phyloP scores from a whole-genome alignment of 2,329 filamentous ascomycete genomes.

The Aspergillus spinulosporus region DNA sequence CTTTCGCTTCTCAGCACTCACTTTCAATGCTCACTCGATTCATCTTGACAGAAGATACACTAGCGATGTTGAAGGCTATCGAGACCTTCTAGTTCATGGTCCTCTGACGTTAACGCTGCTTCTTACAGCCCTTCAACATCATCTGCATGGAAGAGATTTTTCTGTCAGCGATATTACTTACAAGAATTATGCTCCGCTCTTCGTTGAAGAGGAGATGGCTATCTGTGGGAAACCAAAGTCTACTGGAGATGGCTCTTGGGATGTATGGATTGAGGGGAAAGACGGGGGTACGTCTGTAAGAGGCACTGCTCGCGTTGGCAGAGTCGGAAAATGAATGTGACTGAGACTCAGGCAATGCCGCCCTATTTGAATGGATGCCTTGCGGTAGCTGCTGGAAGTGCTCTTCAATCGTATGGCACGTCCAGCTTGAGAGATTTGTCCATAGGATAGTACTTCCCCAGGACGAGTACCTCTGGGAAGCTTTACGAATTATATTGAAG shows the following conservation, averaged over 20 bases:
- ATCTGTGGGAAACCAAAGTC: slow-evolving; percentile 63
- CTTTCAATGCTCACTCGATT: slow-evolving; percentile 88
- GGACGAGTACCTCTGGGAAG: too few relatives aligned
- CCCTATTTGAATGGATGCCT: too few relatives aligned
- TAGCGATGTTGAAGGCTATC: slow-evolving; percentile 70
- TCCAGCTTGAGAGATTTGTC: too few relatives aligned
- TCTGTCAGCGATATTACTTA: slow-evolving; percentile 66
- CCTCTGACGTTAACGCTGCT: slow-evolving; percentile 78
- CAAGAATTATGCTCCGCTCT: slow-evolving; percentile 77
- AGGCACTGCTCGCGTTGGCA: slow-evolving; percentile 47
- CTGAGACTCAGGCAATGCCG: too few relatives aligned
- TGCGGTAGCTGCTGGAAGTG: too few relatives aligned
- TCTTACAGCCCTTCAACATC: slow-evolving; percentile 64
- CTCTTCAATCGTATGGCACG: too few relatives aligned
- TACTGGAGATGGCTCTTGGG: slow-evolving; percentile 51
- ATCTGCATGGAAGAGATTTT: slow-evolving; percentile 44
- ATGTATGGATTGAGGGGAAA: slow-evolving; percentile 65
- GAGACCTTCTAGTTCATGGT: slow-evolving; percentile 78
- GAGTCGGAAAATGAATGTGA: neutral
- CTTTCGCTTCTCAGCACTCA: slow-evolving; percentile 87
- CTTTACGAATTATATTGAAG: too few relatives aligned
- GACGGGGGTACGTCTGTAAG: slow-evolving; percentile 65
- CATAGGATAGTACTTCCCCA: too few relatives aligned
- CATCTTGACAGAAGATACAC: slow-evolving; percentile 77
- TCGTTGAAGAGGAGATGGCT: slow-evolving; percentile 68